Percentiles rank a stretch among this genome's conserved stretches.
phyloP scores from a whole-genome alignment of 2,329 filamentous ascomycete genomes.

The Chrysoporthe cubensis region DNA sequence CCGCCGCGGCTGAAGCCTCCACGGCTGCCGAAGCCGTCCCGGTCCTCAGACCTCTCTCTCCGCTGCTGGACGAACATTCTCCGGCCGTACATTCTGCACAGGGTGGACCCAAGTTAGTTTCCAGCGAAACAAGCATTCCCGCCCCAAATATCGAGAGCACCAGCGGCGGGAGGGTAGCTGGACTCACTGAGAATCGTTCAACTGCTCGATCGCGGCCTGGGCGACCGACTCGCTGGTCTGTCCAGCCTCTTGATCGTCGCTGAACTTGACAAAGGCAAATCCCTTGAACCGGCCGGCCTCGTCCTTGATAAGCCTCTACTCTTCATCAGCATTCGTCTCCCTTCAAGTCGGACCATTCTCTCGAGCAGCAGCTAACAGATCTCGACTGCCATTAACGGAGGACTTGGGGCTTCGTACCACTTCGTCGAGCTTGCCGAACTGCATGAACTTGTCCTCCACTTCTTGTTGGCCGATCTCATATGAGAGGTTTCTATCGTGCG shows the following conservation, averaged over 20 bases:
- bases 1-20: background rate
- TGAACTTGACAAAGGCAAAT: constrained; percentile 17
- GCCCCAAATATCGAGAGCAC: background rate
- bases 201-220: constrained; percentile 5
- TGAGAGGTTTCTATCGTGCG: background rate
- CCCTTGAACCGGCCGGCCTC: constrained; percentile 2
- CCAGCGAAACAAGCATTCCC: background rate
- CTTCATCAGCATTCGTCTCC: background rate
- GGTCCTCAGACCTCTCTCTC: background rate
- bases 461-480: background rate
- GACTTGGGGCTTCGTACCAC: background rate
- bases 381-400: too few relatives aligned
- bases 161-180: background rate
- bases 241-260: background rate
- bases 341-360: background rate
- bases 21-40: background rate
- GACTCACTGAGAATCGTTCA: constrained; percentile 9
- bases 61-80: background rate
- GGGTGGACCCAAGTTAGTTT: background rate
- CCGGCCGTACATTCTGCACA: background rate
- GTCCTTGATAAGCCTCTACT: background rate
- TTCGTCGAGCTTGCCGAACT: background rate
- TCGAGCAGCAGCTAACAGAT: background rate
- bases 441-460: background rate
- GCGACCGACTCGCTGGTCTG: constrained; percentile 9